A percentile compares a stretch with the other conserved stretches of the same genome.
Conservation (phyloP, 2,329 filamentous ascomycete genomes). For the Davidsoniella australis region DNA sequence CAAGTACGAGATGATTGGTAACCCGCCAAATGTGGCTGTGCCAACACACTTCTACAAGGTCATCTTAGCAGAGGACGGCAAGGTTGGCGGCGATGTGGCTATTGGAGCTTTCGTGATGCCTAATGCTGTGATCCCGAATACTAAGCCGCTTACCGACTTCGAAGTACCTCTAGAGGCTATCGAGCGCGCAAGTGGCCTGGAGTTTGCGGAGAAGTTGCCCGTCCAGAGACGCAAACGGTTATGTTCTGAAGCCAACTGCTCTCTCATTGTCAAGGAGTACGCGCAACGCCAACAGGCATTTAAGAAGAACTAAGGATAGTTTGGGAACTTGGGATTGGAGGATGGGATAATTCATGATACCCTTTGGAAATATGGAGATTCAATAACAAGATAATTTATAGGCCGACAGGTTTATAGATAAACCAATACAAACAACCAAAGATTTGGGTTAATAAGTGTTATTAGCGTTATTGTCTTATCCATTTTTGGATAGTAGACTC, state of each 20-base stretch:
- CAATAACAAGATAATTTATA: too few relatives aligned
- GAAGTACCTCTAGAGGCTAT: constrained; percentile 88
- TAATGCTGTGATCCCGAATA: constrained; percentile 75
- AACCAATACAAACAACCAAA: background rate
- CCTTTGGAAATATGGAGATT: background rate
- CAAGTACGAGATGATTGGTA: constrained; percentile 87
- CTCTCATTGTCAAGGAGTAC: constrained; percentile 69
- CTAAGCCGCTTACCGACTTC: constrained; percentile 76
- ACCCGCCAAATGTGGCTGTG: constrained; percentile 82
- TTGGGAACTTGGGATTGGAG: background rate
- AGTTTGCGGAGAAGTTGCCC: constrained; percentile 73
- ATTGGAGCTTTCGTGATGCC: constrained; percentile 90
- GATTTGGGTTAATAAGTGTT: background rate
- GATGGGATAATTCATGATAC: background rate
- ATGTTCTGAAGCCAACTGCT: constrained; percentile 74
- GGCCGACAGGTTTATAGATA: too few relatives aligned
- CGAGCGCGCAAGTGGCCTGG: constrained; percentile 78
- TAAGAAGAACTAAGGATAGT: constrained; percentile 20
- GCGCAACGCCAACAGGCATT: constrained; percentile 43
- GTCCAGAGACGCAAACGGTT: constrained; percentile 55
- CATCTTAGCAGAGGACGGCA: constrained; percentile 81
- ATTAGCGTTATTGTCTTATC: background rate
- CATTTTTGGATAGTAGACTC: background rate
- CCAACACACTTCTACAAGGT: constrained; percentile 99
- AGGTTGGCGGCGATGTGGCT: constrained; percentile 54